Conservation (phyloP, 345 rosid species). For the Carallia pectinifolia region DNA sequence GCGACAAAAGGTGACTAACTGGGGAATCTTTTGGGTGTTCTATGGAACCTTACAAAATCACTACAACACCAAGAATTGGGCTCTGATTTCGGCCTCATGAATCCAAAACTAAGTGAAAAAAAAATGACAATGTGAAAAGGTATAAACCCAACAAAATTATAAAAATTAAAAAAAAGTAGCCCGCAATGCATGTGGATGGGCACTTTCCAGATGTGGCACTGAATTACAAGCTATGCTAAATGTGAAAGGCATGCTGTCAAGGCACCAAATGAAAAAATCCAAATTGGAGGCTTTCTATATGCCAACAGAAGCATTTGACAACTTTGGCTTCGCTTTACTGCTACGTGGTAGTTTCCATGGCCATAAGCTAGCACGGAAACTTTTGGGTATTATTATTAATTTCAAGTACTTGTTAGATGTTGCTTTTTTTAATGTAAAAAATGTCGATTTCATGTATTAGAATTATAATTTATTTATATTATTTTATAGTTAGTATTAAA, state of each 20-base stretch:
- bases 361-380: background rate
- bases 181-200: too few relatives aligned
- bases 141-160: background rate
- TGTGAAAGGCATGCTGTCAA: slow-evolving; percentile 1
- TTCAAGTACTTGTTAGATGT: too few relatives aligned
- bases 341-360: slow-evolving; percentile 16
- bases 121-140: background rate
- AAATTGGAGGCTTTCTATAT: background rate
- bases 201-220: slow-evolving; percentile 8
- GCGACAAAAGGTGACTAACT: slow-evolving; percentile 11
- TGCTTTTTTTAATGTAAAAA: too few relatives aligned
- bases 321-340: background rate
- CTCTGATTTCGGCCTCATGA: slow-evolving; percentile 1
- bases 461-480: too few relatives aligned
- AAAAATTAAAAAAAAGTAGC: background rate
- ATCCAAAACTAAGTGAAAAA: too few relatives aligned
- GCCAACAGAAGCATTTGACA: background rate
- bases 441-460: too few relatives aligned
- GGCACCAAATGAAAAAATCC: background rate
- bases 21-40: slow-evolving; percentile 17
- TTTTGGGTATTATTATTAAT: too few relatives aligned
- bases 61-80: background rate
- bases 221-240: background rate
- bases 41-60: background rate
- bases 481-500: too few relatives aligned